A percentile compares a stretch with the other conserved stretches of the same genome.
Evolutionary conservation across 2,329 filamentous ascomycete species (phyloP).

Genomic region (Paracoccidioides lutzii): DNA sequence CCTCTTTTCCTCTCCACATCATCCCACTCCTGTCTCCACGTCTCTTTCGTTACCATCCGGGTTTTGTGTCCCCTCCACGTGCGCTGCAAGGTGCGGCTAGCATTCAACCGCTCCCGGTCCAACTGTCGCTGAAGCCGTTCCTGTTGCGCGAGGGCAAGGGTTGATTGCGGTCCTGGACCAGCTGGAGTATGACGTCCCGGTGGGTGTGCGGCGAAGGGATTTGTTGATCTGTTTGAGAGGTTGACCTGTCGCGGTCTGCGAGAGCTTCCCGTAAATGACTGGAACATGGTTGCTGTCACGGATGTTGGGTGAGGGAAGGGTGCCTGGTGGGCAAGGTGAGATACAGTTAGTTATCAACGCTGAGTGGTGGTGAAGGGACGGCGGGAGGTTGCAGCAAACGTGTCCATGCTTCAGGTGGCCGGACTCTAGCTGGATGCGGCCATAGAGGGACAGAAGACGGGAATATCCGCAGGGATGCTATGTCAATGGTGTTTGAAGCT

Average conservation of each 20-base stretch:
- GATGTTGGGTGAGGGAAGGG: conserved; percentile 6
- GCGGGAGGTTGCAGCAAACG: conserved; percentile 1
- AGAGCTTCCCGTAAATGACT: conserved; percentile 78
- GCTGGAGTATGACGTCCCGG: conserved; percentile 41
- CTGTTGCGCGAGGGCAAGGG: conserved; percentile 74
- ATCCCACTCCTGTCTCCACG: conserved; percentile 52
- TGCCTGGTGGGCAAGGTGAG: neutral
- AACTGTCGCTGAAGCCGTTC: conserved; percentile 69
- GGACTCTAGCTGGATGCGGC: neutral
- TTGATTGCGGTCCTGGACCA: conserved; percentile 55
- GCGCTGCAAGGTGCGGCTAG: conserved; percentile 61
- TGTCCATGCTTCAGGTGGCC: neutral
- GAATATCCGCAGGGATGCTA: neutral
- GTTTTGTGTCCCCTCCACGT: conserved; percentile 66
- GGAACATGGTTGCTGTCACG: conserved; percentile 54
- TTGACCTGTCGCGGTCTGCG: conserved; percentile 84
- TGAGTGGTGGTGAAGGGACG: conserved; percentile 3
- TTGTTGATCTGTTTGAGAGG: conserved; percentile 69
- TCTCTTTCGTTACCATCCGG: conserved; percentile 45
- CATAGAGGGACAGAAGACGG: neutral
- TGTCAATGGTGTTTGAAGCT: neutral
- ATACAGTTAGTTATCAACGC: conserved; percentile 1
- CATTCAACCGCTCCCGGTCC: conserved; percentile 64
- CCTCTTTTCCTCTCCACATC: conserved; percentile 36
- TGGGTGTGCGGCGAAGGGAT: conserved; percentile 58